phyloP scores from a whole-genome alignment of 108 stramenopile genomes.

The Fragilariopsis cylindrus region DNA sequence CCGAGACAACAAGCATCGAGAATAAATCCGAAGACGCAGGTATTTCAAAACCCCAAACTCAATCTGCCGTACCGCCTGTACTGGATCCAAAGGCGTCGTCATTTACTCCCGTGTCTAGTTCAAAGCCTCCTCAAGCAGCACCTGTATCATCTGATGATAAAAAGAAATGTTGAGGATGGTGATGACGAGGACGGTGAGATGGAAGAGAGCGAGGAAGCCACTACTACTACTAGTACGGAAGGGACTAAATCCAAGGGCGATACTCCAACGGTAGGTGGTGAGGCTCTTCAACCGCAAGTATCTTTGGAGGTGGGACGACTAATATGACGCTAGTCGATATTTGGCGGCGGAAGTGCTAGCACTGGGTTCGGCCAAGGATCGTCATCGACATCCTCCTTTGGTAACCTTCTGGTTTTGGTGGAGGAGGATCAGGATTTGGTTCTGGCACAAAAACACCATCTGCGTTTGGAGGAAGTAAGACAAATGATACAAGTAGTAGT shows the following conservation, averaged over 20 bases:
- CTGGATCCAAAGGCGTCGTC: constrained; percentile 14
- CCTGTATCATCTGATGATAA: not conserved
- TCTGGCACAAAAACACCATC: constrained; percentile 4
- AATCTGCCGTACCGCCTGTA: not conserved
- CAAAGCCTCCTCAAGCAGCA: no score
- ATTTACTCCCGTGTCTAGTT: not conserved
- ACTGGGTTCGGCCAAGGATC: constrained; percentile 13
- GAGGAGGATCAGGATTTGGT: constrained; percentile 9
- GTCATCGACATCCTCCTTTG: constrained; percentile 7
- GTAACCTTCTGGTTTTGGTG: constrained; percentile 15
- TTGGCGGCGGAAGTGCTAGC: constrained; percentile 10
- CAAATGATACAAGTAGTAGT: not conserved
- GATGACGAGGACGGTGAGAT: constrained; percentile 20
- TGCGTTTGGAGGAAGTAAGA: constrained; percentile 17
- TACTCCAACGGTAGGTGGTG: not conserved
- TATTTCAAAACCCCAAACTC: not conserved
- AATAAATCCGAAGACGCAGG: not conserved
- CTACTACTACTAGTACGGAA: not conserved
- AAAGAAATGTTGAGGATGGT: constrained; percentile 9
- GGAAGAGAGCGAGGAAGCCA: constrained; percentile 13
- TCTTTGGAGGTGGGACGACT: constrained; percentile 11
- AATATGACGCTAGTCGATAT: not conserved
- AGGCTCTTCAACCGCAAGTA: not conserved
- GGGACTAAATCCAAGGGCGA: not conserved
- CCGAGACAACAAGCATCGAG: constrained; percentile 19